Conservation (phyloP, 345 rosid genomes). For the Anastatica hierochuntica region DNA sequence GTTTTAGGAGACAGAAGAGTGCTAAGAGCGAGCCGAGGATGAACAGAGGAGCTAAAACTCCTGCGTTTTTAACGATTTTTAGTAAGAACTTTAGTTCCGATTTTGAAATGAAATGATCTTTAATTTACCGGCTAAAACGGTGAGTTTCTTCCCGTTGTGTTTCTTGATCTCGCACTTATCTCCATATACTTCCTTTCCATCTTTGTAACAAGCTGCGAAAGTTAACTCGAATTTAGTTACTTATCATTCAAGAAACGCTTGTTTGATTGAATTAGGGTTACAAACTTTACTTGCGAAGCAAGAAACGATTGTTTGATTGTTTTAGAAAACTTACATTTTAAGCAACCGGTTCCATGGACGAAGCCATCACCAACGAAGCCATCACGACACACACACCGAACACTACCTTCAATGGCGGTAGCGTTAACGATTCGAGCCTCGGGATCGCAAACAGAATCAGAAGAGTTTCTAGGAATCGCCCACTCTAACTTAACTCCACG, state of each 20-base stretch:
- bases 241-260: not conserved
- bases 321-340: conserved; percentile 37
- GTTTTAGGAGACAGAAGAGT: conserved; percentile 43
- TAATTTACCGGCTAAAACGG: conserved; percentile 52
- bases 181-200: conserved; percentile 45
- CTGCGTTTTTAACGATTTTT: not conserved
- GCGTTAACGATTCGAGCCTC: conserved; percentile 53
- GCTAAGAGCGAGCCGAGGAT: conserved; percentile 36
- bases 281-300: no score
- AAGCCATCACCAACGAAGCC: conserved; percentile 73
- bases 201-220: conserved; percentile 48
- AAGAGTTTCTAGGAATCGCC: conserved; percentile 53
- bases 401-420: conserved; percentile 43
- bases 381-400: conserved; percentile 58
- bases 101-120: not conserved
- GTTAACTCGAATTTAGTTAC: not conserved
- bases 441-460: conserved; percentile 32
- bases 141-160: conserved; percentile 32
- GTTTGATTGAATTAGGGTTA: not conserved
- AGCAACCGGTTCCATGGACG: conserved; percentile 54
- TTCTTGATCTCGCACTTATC: conserved; percentile 33
- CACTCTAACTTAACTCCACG: conserved; percentile 82
- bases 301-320: not conserved
- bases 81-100: not conserved
- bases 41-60: conserved; percentile 28